Base-by-base conservation (phyloP, 116 monocot genomes). In the Papilionanthe hybrid region DNA sequence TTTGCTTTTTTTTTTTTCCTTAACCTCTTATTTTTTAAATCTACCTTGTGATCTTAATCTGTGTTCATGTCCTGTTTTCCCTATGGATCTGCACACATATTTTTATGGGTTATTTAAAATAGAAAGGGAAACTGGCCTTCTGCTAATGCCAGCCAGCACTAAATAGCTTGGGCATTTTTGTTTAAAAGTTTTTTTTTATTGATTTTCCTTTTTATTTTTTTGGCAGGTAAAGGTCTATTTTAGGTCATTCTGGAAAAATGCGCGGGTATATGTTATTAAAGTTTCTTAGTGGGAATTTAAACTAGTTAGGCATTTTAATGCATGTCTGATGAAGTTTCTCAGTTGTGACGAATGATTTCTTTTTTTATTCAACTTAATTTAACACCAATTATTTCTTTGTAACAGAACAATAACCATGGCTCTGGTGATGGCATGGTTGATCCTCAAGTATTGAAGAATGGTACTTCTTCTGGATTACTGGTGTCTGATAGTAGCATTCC, bases 201-300 rank as follows among this genome's bases (percentile, higher is more conserved):
- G 78, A 42, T 73, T 76, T 48, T 67, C 47, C 7, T 20, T 78
- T 84, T 60, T 69, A 37, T 30, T 69, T 60, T 76, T 76, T 82
- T 87, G 81, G 74, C 82, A 85, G 86, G 86, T 86, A 81, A 88
- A 90, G 67, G 79, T 86, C 42, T 90, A 85, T 84, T 84, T 90
- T 79, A 84, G 88, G 74, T 87, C 83, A 72, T 90, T 85, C 68
- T 88, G 90, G 84, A 79, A 84, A 86, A 82, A 91, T 44, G 32
- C 82, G 57, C 69, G 71, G 83, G 48, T 75, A 75, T 47, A 22
- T 75, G 49, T 23, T 23, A 75, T 75, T 75, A 48, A 28, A 49
- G 44, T 73, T 73, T 48, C 27, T 48, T 49, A 48, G 48, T 25
- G 75, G 49, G 45, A 49, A 49, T 48, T 75, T 75, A 50, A 75